phyloP scores from a whole-genome alignment of 2,329 filamentous ascomycete genomes.

The Nigrospora oryzae region DNA sequence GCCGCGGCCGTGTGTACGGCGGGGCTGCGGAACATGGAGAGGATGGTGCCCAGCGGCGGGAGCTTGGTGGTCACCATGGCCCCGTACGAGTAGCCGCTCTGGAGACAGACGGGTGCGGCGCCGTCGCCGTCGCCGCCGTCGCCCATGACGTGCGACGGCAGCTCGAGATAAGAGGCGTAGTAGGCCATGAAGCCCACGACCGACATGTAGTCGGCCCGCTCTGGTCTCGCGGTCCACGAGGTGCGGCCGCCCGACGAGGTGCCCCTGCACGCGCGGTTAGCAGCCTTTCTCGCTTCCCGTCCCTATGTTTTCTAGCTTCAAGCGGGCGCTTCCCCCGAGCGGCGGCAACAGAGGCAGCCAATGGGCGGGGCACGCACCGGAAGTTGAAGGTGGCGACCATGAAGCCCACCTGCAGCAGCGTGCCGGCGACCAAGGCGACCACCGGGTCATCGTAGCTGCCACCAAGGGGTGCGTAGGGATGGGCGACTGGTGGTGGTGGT shows the following conservation, averaged over 20 bases:
- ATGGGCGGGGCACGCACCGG: constrained; percentile 41
- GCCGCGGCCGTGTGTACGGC: constrained; percentile 47
- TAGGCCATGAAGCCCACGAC: constrained; percentile 72
- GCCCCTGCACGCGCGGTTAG: constrained; percentile 45
- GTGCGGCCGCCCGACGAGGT: constrained; percentile 71
- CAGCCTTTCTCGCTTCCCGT: no score
- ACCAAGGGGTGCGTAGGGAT: constrained; percentile 85
- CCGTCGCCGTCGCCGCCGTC: neutral
- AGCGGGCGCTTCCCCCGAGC: no score
- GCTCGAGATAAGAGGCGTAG: constrained; percentile 57
- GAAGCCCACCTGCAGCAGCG: constrained; percentile 62
- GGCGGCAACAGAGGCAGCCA: neutral
- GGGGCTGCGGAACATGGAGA: constrained; percentile 48
- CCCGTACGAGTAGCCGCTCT: constrained; percentile 87
- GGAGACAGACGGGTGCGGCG: constrained; percentile 35
- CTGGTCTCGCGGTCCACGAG: constrained; percentile 78
- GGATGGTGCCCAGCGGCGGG: constrained; percentile 51
- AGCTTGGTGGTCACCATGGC: constrained; percentile 71
- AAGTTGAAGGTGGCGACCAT: constrained; percentile 90
- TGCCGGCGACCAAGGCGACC: constrained; percentile 55
- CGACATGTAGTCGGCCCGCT: constrained; percentile 74
- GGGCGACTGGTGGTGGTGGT: constrained; percentile 60
- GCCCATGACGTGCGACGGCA: constrained; percentile 7
- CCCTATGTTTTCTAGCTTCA: no score
- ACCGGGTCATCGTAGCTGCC: constrained; percentile 78